These are phyloP conservation scores for Friedmanniomyces endolithicus DNA, from an alignment of 495 filamentous ascomycete genomes.

Conservation along the genomic window DNA sequence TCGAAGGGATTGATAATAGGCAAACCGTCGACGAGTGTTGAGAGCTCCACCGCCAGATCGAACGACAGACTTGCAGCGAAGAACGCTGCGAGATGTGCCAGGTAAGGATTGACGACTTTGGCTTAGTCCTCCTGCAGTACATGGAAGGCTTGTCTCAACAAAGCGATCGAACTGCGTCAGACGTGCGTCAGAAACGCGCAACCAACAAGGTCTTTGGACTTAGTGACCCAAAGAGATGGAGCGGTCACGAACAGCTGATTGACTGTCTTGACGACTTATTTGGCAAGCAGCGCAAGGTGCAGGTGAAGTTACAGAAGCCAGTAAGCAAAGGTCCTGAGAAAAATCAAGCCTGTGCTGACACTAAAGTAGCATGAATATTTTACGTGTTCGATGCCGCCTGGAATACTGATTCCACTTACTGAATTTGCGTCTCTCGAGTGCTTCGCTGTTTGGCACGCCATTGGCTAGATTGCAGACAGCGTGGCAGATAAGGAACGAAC, in stretches of 20 bases:
- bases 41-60: too few relatives aligned
- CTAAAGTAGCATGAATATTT: background rate
- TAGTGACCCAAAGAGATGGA: background rate
- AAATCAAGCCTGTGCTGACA: background rate
- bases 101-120: background rate
- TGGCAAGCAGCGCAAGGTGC: background rate
- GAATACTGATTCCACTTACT: background rate
- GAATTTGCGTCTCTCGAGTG: constrained; percentile 1
- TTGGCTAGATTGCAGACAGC: too few relatives aligned
- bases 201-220: constrained; percentile 1
- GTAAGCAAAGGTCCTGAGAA: background rate
- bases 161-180: background rate
- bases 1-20: too few relatives aligned
- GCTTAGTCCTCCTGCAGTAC: background rate
- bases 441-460: constrained; percentile 2
- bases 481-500: too few relatives aligned
- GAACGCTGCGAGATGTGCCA: too few relatives aligned
- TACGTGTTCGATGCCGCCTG: too few relatives aligned
- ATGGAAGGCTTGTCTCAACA: background rate
- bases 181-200: background rate
- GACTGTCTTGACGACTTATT: constrained; percentile 2
- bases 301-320: background rate
- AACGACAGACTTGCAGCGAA: too few relatives aligned
- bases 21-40: too few relatives aligned
- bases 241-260: background rate